A percentile compares a stretch with the other conserved stretches of the same genome.
These are phyloP conservation scores for Hamigera avellanea DNA, from an alignment of 495 filamentous ascomycete species.

Conservation along the genomic window DNA sequence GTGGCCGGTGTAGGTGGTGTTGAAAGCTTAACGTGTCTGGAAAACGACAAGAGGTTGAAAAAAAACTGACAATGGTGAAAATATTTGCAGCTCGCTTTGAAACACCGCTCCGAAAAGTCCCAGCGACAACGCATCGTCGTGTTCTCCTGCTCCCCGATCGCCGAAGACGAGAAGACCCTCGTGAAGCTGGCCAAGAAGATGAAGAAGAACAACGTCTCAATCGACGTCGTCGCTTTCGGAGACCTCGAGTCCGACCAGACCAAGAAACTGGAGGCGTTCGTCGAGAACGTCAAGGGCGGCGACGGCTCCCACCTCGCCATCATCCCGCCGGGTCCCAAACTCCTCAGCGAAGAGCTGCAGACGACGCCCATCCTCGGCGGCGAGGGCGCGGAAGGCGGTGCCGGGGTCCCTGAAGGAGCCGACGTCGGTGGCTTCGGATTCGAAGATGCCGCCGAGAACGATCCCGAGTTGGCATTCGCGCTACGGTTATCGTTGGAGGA, in stretches of 20 bases:
- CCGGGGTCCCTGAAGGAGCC: slow-evolving; percentile 43
- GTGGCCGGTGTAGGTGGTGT: slow-evolving; percentile 70
- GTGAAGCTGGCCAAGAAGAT: slow-evolving; percentile 91
- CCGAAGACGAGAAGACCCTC: slow-evolving; percentile 76
- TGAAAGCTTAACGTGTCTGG: too few relatives aligned
- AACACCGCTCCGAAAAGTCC: slow-evolving; percentile 94
- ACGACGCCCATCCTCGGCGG: slow-evolving; percentile 81
- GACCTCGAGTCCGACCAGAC: slow-evolving; percentile 84
- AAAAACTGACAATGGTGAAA: neutral
- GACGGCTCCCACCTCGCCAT: slow-evolving; percentile 86
- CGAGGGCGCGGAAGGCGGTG: slow-evolving; percentile 45
- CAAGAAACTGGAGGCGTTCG: slow-evolving; percentile 86
- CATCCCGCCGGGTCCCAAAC: slow-evolving; percentile 79
- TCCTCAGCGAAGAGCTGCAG: slow-evolving; percentile 86
- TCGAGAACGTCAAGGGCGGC: slow-evolving; percentile 78
- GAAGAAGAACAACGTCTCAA: slow-evolving; percentile 89
- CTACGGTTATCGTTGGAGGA: slow-evolving; percentile 97
- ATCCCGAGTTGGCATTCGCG: slow-evolving; percentile 91
- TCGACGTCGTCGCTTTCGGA: slow-evolving; percentile 91
- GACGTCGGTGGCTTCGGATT: slow-evolving; percentile 59
- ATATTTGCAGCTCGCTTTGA: slow-evolving; percentile 70
- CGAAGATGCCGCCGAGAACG: slow-evolving; percentile 48
- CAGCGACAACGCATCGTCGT: slow-evolving; percentile 91
- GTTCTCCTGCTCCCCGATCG: slow-evolving; percentile 86
- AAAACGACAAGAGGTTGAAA: too few relatives aligned